A percentile compares a stretch with the other conserved stretches of the same genome.
Conservation (phyloP, 208 protist genomes). For the Leishmania guyanensis region DNA sequence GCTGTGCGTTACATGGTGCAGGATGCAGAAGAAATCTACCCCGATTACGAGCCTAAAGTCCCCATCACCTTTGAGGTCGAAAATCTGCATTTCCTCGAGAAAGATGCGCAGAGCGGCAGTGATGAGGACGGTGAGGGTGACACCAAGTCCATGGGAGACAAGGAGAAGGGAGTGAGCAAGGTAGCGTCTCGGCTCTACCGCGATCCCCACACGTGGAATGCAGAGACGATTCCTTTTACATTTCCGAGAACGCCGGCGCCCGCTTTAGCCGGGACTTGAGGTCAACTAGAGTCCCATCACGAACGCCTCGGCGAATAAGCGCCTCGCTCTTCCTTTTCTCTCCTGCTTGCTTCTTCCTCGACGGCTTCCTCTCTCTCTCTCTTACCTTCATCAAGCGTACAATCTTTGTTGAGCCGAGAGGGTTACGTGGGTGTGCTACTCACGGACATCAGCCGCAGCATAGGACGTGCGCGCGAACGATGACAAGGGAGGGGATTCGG, state of each 20-base stretch:
- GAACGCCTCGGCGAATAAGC: background rate
- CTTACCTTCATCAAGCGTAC: background rate
- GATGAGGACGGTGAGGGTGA: constrained; percentile 4
- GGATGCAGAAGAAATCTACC: constrained; percentile 33
- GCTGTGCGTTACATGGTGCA: constrained; percentile 31
- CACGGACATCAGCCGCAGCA: background rate
- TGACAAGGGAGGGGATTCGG: background rate
- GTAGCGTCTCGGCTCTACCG: constrained; percentile 29
- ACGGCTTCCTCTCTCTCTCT: background rate
- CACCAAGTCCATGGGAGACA: background rate
- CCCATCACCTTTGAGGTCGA: constrained; percentile 20
- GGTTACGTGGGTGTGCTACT: background rate
- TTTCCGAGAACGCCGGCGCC: constrained; percentile 12
- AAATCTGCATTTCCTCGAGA: constrained; percentile 31
- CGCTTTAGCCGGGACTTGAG: background rate
- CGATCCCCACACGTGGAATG: constrained; percentile 36
- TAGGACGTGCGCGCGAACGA: background rate
- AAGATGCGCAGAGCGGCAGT: background rate
- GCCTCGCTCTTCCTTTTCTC: background rate
- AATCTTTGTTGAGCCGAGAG: background rate
- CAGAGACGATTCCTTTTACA: constrained; percentile 35
- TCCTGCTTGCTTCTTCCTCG: constrained; percentile 3
- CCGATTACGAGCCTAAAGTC: constrained; percentile 26
- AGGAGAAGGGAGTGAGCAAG: constrained; percentile 6
- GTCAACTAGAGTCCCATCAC: background rate